A percentile compares a stretch with the other conserved stretches of the same genome.
Conservation (phyloP, 1,284 basidiomycete genomes). For the Schizophyllum amplum region DNA sequence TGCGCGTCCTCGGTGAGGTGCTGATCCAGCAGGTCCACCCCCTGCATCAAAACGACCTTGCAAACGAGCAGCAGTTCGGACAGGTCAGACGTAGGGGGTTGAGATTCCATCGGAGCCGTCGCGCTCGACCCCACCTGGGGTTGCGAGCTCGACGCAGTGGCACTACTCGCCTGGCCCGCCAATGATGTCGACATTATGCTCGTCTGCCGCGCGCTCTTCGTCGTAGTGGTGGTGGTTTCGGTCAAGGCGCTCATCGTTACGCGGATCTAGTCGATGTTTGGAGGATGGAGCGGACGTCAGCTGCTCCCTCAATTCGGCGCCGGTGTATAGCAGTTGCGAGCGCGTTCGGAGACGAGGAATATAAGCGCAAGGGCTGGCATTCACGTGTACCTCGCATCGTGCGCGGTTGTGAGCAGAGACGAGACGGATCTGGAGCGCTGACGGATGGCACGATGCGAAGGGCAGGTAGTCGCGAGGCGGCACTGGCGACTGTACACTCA, state of each 20-base stretch:
- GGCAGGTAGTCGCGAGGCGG: too few species aligned
- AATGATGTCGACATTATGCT: too few species aligned
- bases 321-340: too few species aligned
- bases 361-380: neutral
- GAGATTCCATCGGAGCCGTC: neutral
- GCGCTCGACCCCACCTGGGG: neutral
- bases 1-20: slow-evolving; percentile 59
- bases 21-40: slow-evolving; percentile 59
- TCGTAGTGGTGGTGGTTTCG: neutral
- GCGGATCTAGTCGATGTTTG: neutral
- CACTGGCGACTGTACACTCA: too few species aligned
- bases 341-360: neutral
- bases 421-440: too few species aligned
- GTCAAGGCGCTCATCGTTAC: neutral
- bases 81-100: slow-evolving; percentile 13
- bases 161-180: too few species aligned
- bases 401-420: too few species aligned
- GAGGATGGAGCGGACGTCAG: neutral
- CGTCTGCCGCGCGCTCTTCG: slow-evolving; percentile 13
- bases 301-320: too few species aligned
- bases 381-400: neutral
- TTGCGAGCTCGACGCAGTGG: too few species aligned
- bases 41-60: slow-evolving; percentile 57
- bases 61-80: slow-evolving; percentile 56
- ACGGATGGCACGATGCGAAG: too few species aligned